Evolutionary conservation across 1,139 yeast species (phyloP).

Genomic region (Meyerozyma guilliermondii): DNA sequence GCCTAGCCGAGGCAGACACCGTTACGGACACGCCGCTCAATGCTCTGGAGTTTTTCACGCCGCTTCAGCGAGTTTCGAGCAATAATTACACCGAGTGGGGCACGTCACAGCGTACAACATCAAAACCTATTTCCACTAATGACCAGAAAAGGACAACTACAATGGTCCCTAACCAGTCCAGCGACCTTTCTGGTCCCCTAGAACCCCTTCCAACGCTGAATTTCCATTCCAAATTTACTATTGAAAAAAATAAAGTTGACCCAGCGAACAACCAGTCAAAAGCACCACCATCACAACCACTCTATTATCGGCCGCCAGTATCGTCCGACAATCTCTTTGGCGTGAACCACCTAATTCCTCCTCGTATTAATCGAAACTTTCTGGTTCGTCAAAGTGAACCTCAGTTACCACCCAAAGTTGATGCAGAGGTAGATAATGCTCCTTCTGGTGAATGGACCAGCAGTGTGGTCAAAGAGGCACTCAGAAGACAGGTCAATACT

Average conservation of each 20-base stretch:
- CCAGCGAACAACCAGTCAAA: background rate
- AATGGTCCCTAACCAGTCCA: background rate
- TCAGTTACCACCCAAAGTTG: background rate
- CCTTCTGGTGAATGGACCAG: slow-evolving; percentile 41
- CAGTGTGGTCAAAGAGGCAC: slow-evolving; percentile 34
- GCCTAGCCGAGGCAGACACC: background rate
- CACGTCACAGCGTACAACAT: background rate
- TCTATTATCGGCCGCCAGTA: slow-evolving; percentile 1
- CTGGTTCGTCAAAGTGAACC: background rate
- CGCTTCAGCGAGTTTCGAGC: background rate
- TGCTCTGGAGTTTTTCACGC: background rate
- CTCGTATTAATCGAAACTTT: background rate
- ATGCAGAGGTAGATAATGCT: background rate
- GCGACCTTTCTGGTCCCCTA: background rate
- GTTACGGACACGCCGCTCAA: background rate
- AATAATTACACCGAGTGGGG: background rate
- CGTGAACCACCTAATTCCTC: background rate
- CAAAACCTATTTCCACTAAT: background rate
- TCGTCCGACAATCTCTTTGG: slow-evolving; percentile 1
- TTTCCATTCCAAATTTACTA: background rate
- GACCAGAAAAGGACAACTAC: background rate
- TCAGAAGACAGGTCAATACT: slow-evolving; percentile 30
- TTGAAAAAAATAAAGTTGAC: background rate
- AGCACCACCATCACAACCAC: background rate
- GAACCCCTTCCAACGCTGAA: background rate